A percentile compares a stretch with the other conserved stretches of the same genome.
phyloP scores from a whole-genome alignment of 2,329 filamentous ascomycete species.

The Cordyceps fumosorosea region DNA sequence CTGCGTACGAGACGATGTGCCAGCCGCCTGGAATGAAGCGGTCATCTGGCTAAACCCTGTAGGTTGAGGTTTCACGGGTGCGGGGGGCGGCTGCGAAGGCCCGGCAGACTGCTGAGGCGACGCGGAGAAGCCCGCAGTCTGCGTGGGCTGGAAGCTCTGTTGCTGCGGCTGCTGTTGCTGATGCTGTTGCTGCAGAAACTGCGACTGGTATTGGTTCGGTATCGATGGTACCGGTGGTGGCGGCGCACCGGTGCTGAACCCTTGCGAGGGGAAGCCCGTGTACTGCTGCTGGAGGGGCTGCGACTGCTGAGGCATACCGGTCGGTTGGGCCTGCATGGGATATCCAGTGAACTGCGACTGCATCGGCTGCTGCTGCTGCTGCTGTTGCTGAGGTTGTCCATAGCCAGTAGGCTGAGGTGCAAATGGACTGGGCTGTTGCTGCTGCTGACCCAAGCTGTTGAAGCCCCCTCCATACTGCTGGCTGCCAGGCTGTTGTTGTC shows the following conservation, averaged over 20 bases:
- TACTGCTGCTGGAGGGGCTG: slow-evolving; percentile 40
- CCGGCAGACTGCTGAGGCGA: slow-evolving; percentile 45
- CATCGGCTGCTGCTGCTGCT: slow-evolving; percentile 42
- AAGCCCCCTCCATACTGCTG: slow-evolving; percentile 49
- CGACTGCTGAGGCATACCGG: slow-evolving; percentile 42
- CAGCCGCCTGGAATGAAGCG: slow-evolving; percentile 52
- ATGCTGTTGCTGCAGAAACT: slow-evolving; percentile 49
- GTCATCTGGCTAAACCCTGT: slow-evolving; percentile 63
- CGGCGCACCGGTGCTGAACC: slow-evolving; percentile 32
- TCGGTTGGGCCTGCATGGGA: slow-evolving; percentile 40
- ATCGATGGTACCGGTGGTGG: slow-evolving; percentile 55
- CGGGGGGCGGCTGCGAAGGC: slow-evolving; percentile 45
- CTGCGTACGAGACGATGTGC: slow-evolving; percentile 37
- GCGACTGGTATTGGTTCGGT: slow-evolving; percentile 53
- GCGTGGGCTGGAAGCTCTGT: slow-evolving; percentile 35
- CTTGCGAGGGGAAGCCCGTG: slow-evolving; percentile 28
- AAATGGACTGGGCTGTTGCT: slow-evolving; percentile 48
- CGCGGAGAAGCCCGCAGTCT: slow-evolving; percentile 38
- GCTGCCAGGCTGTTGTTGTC: slow-evolving; percentile 59
- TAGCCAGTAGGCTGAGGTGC: slow-evolving; percentile 56
- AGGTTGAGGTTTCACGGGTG: slow-evolving; percentile 58
- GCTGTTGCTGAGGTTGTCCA: slow-evolving; percentile 42
- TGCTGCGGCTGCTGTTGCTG: slow-evolving; percentile 38
- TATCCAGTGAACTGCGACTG: slow-evolving; percentile 57
- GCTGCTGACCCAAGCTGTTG: slow-evolving; percentile 31